These are phyloP conservation scores for Aristolochia californica DNA, from an alignment of 164 flowering plant species.

Conservation along the genomic window DNA sequence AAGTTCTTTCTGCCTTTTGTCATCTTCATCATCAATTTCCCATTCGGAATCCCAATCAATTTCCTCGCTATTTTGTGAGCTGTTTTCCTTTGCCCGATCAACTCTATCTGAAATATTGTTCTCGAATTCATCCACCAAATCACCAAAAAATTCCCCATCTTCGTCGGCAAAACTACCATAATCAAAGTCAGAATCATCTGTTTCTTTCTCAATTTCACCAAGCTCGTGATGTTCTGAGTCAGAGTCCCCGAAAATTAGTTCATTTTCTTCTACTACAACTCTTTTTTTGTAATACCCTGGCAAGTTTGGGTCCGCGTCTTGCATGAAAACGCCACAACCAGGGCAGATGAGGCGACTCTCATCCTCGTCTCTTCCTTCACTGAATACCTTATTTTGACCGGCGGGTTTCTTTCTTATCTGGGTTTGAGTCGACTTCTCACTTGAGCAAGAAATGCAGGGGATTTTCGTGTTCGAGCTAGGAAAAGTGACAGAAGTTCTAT, in stretches of 20 bases:
- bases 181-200: conserved; percentile 8
- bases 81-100: conserved; percentile 22
- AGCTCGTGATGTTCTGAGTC: conserved; percentile 12
- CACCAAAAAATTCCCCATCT: conserved; percentile 7
- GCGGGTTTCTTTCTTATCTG: conserved; percentile 14
- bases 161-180: not conserved
- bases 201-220: conserved; percentile 14
- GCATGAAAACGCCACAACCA: conserved; percentile 97
- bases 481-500: not conserved
- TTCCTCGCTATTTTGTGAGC: conserved; percentile 21
- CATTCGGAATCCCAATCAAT: conserved; percentile 60
- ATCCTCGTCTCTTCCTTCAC: conserved; percentile 88
- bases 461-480: not conserved
- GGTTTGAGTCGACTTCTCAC: conserved; percentile 11
- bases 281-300: conserved; percentile 75
- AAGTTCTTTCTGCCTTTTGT: conserved; percentile 35
- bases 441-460: conserved; percentile 1
- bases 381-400: conserved; percentile 28
- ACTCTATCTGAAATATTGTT: conserved; percentile 21
- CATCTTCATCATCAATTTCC: conserved; percentile 47
- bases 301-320: conserved; percentile 62
- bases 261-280: conserved; percentile 7
- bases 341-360: conserved; percentile 74
- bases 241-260: conserved; percentile 4
- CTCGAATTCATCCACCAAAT: conserved; percentile 5